Evolutionary conservation across 371 early-diverging fungal genomes (phyloP).

Genomic region (Actinomucor elegans): DNA sequence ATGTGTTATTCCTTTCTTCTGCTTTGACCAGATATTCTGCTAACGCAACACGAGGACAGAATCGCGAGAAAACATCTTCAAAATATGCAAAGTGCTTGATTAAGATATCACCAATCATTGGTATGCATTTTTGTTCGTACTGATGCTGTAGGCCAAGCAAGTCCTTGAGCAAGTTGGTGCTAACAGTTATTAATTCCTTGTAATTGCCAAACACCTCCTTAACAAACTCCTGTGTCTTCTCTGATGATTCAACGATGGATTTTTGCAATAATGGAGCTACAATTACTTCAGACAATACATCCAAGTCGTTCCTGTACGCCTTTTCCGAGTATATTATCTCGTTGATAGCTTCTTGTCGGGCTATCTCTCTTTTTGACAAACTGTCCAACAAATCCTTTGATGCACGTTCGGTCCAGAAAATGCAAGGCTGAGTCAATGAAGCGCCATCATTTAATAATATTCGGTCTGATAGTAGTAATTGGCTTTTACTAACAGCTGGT

Average conservation of each 20-base stretch:
- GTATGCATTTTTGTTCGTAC: slow-evolving; percentile 63
- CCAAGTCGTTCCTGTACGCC: slow-evolving; percentile 80
- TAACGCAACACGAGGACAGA: slow-evolving; percentile 82
- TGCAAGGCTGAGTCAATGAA: slow-evolving; percentile 46
- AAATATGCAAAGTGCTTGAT: slow-evolving; percentile 70
- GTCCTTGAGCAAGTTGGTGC: slow-evolving; percentile 66
- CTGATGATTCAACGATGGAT: slow-evolving; percentile 39
- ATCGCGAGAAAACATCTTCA: slow-evolving; percentile 75
- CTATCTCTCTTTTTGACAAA: slow-evolving; percentile 74
- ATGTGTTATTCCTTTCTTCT: slow-evolving; percentile 66
- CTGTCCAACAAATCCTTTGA: slow-evolving; percentile 71
- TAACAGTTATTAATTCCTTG: slow-evolving; percentile 68
- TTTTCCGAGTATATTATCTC: slow-evolving; percentile 91
- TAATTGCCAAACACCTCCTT: slow-evolving; percentile 83
- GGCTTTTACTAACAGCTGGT: neutral
- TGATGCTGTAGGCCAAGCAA: slow-evolving; percentile 63
- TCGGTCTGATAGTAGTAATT: slow-evolving; percentile 3
- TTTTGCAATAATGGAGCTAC: slow-evolving; percentile 3
- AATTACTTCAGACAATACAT: slow-evolving; percentile 35
- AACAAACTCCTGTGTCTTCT: slow-evolving; percentile 66
- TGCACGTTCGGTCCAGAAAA: slow-evolving; percentile 69
- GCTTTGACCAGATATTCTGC: slow-evolving; percentile 77
- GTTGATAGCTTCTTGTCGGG: slow-evolving; percentile 91
- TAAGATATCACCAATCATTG: slow-evolving; percentile 86
- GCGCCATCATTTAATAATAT: neutral